These are phyloP conservation scores for Yarrowia sp. DNA, from an alignment of 805 yeast species.

Conservation along the genomic window DNA sequence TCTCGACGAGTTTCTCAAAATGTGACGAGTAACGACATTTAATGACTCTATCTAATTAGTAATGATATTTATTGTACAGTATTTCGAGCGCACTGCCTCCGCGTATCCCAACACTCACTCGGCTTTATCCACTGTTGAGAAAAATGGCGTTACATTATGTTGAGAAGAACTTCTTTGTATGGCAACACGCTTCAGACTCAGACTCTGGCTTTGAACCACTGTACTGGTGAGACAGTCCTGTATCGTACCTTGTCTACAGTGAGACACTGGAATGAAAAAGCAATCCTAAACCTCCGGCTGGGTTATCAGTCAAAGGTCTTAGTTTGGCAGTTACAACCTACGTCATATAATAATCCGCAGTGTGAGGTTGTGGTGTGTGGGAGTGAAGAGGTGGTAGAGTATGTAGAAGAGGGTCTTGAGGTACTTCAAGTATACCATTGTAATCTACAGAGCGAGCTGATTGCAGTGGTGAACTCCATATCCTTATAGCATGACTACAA, in stretches of 20 bases:
- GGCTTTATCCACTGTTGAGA: conserved; percentile 5
- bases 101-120: neutral
- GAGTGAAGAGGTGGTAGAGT: too few relatives aligned
- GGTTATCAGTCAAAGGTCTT: conserved; percentile 6
- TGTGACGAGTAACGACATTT: conserved; percentile 32
- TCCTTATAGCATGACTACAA: too few relatives aligned
- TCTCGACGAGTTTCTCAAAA: conserved; percentile 44
- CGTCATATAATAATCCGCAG: neutral
- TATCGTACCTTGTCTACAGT: conserved; percentile 2
- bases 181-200: neutral
- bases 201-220: neutral
- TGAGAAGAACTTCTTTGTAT: neutral
- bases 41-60: conserved; percentile 5
- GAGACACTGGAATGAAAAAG: neutral
- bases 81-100: too few relatives aligned
- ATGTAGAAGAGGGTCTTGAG: neutral
- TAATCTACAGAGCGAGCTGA: too few relatives aligned
- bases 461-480: too few relatives aligned
- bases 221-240: neutral
- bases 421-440: too few relatives aligned
- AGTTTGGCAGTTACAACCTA: conserved; percentile 12
- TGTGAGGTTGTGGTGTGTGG: too few relatives aligned
- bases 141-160: neutral
- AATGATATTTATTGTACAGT: conserved; percentile 8
- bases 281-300: conserved; percentile 7